Base-by-base conservation (phyloP, 2,329 filamentous ascomycete species). In the Cryphonectria japonica region DNA sequence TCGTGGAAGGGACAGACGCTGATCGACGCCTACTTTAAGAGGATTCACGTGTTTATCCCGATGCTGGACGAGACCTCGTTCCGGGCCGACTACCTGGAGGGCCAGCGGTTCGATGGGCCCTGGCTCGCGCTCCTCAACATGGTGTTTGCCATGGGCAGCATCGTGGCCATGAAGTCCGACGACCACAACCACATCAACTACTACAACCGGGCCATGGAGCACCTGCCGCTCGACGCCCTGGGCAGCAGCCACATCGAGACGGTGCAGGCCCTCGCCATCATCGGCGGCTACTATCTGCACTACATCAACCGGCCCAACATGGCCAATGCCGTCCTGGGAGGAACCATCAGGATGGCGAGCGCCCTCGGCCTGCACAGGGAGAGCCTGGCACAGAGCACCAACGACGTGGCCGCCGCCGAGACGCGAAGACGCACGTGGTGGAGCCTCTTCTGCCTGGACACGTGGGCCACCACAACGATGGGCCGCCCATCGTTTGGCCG, bases 221-320 rank as follows among this genome's bases (percentile, higher is more conserved):
- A 92, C 75, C 81, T 94, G 13, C 87, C 85, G 9, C 83, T 94
- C 72, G 91, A 92, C 73, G 88, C 88, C 2, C 88, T 93, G 68
- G 91, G 90, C 2, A 91, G 89, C 75, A 90, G 90, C 61, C 89
- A 91, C 75, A 83, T 94, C n/a, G 91, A 94, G 78, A 91, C 88
- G 0, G 85, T 94, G 2, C 92, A 94, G 77, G 89, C 92, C 1
- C 80, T 94, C 22, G 88, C 89, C 2, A 84, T 94, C 37, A 89
- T 93, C 75, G 91, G 91, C 57, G 92, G 92, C 39, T 92, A 90
- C 81, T 94, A 94, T 78, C 87, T 93, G 69, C 92, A 94, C 79
- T 94, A 94, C 76, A 88, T 92, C 75, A 93, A 93, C 80, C 86
- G 91, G 29, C 92, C 92, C 1, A 93, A 93, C 77, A 91, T 93